Evolutionary conservation across 2,329 filamentous ascomycete genomes (phyloP).

Genomic region (Penicillium janthinellum): DNA sequence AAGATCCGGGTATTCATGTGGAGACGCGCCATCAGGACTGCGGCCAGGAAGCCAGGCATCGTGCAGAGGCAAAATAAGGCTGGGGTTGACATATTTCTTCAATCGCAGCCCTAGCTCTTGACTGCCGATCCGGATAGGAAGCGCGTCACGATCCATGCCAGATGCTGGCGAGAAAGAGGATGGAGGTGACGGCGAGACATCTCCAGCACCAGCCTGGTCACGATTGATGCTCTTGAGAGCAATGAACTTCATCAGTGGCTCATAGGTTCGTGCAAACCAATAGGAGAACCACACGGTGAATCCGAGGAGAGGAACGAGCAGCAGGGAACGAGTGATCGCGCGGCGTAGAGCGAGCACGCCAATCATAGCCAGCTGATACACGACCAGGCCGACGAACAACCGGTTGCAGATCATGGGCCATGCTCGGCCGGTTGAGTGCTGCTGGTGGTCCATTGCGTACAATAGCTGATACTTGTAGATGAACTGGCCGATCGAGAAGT

Average conservation of each 20-base stretch:
- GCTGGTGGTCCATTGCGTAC: slow-evolving; percentile 95
- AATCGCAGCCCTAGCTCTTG: slow-evolving; percentile 43
- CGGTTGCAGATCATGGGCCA: slow-evolving; percentile 98
- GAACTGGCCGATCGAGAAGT: slow-evolving; percentile 46
- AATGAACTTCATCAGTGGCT: slow-evolving; percentile 89
- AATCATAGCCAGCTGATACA: slow-evolving; percentile 90
- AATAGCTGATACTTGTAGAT: slow-evolving; percentile 78
- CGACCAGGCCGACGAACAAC: slow-evolving; percentile 77
- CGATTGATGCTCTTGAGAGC: slow-evolving; percentile 81
- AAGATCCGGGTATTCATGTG: slow-evolving; percentile 19
- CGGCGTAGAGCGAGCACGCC: slow-evolving; percentile 76
- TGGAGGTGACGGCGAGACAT: slow-evolving; percentile 40
- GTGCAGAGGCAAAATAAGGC: slow-evolving; percentile 47
- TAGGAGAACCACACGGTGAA: slow-evolving; percentile 88
- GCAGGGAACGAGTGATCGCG: slow-evolving; percentile 71
- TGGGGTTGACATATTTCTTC: slow-evolving; percentile 52
- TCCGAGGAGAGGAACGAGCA: slow-evolving; percentile 74
- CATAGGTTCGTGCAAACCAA: slow-evolving; percentile 77
- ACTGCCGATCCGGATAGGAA: slow-evolving; percentile 45
- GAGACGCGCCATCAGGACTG: slow-evolving; percentile 17
- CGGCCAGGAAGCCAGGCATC: slow-evolving; percentile 47
- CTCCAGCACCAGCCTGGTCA: slow-evolving; percentile 53
- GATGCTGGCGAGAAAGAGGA: slow-evolving; percentile 45
- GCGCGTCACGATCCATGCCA: slow-evolving; percentile 46
- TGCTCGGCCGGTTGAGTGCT: slow-evolving; percentile 71